Base-by-base conservation (phyloP, 768 basidiomycete genomes). In the Phanerochaete sordida region DNA sequence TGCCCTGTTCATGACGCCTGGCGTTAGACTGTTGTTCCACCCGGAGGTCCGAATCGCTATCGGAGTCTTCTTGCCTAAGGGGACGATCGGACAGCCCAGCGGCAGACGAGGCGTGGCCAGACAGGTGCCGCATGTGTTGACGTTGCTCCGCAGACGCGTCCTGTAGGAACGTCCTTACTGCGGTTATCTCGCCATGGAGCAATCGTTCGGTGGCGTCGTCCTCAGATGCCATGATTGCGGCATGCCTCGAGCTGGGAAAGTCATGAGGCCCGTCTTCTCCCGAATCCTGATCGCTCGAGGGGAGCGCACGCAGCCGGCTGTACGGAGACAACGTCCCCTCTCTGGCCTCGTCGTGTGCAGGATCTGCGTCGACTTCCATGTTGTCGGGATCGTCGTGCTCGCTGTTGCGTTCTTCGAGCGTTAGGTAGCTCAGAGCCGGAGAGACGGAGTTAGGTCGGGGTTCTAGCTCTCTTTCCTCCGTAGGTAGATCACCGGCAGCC, bases 351-450 rank as follows among this genome's bases (percentile, higher is more conserved):
- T n/a, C 30, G 11, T 19, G 28, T n/a, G 50, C 13, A 9, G 12
- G 30, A 21, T 30, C 39, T 43, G 19, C 19, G 13, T 51, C 50
- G 2, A 21, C 19, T 6, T 13, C 6, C 28, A 33, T 23, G 50
- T 37, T n/a, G n/a, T 23, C 16, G 21, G 30, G 13, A 23, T 39
- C 31, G 19, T 5, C 27, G 27, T 3, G 23, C 6, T 54, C 52
- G 46, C n/a, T 23, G 16, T 5, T 28, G 24, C 23, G 30, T 23
- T 47, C 59, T 3, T 54, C 52, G 16, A 57, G 21, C 5, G 60
- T 58, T 19, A 57, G 24, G 27, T 61, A 61, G 35, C 56, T 62
- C 15, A 62, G 48, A 5, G 60, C 56, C 3, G 56, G 60, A 26
- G 60, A 62, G 3, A 49, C 30, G 13, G 59, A 13, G 16, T 49